Evolutionary conservation across 495 filamentous ascomycete genomes (phyloP).

Genomic region (Hypoxylon lienhwacheense): DNA sequence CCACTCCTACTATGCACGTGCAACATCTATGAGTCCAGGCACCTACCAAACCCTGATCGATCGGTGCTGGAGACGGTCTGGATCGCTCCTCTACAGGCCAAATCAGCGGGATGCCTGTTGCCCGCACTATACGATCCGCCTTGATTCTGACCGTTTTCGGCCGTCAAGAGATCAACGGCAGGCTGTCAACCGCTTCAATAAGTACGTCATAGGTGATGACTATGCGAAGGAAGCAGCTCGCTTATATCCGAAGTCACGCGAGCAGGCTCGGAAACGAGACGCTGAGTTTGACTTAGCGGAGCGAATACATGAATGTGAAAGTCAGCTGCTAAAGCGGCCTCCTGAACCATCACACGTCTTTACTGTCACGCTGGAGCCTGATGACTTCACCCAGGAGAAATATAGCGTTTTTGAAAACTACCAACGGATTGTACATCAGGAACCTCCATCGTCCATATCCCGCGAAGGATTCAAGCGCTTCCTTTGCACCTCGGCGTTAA

Average conservation of each 20-base stretch:
- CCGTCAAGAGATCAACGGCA: slow-evolving; percentile 81
- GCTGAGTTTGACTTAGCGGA: slow-evolving; percentile 73
- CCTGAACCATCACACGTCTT: slow-evolving; percentile 78
- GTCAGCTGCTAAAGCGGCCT: slow-evolving; percentile 53
- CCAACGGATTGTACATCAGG: slow-evolving; percentile 77
- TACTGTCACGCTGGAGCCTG: slow-evolving; percentile 75
- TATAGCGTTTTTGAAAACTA: slow-evolving; percentile 83
- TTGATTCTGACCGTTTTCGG: slow-evolving; percentile 71
- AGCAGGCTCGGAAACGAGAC: slow-evolving; percentile 74
- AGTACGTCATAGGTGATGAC: slow-evolving; percentile 73
- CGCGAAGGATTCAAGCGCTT: slow-evolving; percentile 75
- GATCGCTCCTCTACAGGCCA: slow-evolving; percentile 85
- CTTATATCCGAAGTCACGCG: slow-evolving; percentile 74
- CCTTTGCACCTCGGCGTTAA: slow-evolving; percentile 78
- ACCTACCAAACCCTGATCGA: slow-evolving; percentile 84
- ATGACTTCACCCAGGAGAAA: slow-evolving; percentile 86
- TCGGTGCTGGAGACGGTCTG: slow-evolving; percentile 87
- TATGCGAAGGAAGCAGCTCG: slow-evolving; percentile 74
- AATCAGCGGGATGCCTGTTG: slow-evolving; percentile 83
- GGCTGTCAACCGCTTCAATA: slow-evolving; percentile 88
- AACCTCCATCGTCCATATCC: slow-evolving; percentile 67
- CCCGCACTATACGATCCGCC: slow-evolving; percentile 90
- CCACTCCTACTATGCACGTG: slow-evolving; percentile 78
- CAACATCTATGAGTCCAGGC: slow-evolving; percentile 64
- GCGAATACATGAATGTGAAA: slow-evolving; percentile 71